Evolutionary conservation across 148 eudicot species (phyloP).

Genomic region (Euryodendron excelsum): DNA sequence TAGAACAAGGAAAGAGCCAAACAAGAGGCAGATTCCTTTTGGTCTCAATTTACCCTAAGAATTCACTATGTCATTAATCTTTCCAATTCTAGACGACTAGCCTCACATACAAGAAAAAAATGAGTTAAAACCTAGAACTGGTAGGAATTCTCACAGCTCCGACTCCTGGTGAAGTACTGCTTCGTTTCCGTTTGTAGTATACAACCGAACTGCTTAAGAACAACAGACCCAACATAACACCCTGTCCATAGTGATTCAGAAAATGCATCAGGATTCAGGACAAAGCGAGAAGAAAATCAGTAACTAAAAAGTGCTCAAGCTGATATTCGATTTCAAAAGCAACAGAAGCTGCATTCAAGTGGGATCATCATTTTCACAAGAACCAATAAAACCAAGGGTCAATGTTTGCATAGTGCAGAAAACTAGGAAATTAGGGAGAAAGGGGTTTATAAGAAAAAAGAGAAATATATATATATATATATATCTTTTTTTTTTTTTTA

Average conservation of each 20-base stretch:
- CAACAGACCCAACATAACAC: slow-evolving; percentile 35
- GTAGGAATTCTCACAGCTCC: slow-evolving; percentile 33
- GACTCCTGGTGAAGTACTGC: slow-evolving; percentile 19
- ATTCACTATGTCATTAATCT: background rate
- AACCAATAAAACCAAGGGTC: background rate
- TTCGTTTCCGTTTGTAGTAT: slow-evolving; percentile 36
- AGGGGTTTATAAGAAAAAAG: background rate
- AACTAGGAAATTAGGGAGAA: background rate
- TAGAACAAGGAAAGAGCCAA: background rate
- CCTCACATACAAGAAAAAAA: background rate
- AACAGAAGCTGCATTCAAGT: background rate
- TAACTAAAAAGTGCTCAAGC: background rate
- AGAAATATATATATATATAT: no score
- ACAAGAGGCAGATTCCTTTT: background rate
- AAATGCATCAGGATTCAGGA: background rate
- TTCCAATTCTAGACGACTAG: background rate
- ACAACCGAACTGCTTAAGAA: slow-evolving; percentile 38
- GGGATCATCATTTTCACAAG: background rate
- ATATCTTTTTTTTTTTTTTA: no score
- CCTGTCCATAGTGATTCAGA: slow-evolving; percentile 21
- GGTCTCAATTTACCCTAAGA: background rate
- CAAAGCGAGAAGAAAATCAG: background rate
- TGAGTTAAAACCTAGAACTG: slow-evolving; percentile 34
- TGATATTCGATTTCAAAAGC: background rate
- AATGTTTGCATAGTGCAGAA: background rate